phyloP scores from a whole-genome alignment of 139 green algal genomes.

The Yamagishiella unicocca region DNA sequence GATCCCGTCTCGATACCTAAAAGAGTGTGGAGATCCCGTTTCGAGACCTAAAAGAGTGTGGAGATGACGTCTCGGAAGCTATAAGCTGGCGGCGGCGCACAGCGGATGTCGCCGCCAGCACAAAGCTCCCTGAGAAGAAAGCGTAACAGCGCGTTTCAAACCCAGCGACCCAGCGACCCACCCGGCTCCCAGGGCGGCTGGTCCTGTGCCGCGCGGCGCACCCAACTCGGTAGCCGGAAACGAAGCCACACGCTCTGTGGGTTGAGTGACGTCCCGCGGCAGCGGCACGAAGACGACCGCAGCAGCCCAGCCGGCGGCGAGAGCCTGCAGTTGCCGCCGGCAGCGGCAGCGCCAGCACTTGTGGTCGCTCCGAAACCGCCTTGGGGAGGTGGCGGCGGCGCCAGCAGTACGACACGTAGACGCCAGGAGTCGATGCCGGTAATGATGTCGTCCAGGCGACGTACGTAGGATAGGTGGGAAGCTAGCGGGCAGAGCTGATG shows the following conservation, averaged over 20 bases:
- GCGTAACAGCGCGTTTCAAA: too few relatives aligned
- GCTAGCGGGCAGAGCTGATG: neutral
- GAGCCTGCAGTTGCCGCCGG: too few relatives aligned
- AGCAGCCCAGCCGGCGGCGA: neutral
- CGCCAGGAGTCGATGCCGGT: neutral
- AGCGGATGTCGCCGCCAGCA: too few relatives aligned
- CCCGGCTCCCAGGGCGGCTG: slow-evolving; percentile 22
- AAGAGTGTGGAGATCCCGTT: too few relatives aligned
- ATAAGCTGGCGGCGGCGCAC: too few relatives aligned
- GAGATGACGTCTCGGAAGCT: too few relatives aligned
- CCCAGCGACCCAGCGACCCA: neutral
- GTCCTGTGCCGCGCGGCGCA: neutral
- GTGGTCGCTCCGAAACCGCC: too few relatives aligned
- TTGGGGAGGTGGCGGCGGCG: neutral
- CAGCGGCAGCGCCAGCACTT: neutral
- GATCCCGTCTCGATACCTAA: too few relatives aligned
- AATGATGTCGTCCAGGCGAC: neutral
- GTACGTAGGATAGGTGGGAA: neutral
- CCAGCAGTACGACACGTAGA: neutral
- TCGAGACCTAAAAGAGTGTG: too few relatives aligned
- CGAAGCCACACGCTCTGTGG: slow-evolving; percentile 49
- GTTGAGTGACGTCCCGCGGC: neutral
- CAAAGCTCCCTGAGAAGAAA: too few relatives aligned
- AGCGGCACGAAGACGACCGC: neutral
- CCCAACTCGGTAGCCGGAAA: slow-evolving; percentile 36